Evolutionary conservation across 2,329 filamentous ascomycete genomes (phyloP), one percentile per base, ranked within the genome.

Genomic region (Diaporthe eres): DNA sequence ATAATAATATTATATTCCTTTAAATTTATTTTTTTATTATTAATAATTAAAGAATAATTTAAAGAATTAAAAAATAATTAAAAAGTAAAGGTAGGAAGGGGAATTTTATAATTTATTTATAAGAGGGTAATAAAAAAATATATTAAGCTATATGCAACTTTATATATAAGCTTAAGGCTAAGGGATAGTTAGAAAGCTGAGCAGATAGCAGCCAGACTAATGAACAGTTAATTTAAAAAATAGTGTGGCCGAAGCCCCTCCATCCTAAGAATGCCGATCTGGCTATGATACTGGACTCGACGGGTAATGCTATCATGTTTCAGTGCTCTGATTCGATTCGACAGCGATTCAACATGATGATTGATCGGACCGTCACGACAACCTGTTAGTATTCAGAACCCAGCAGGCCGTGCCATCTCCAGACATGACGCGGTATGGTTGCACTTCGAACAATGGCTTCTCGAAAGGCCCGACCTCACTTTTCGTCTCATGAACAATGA

Each of bases 391-490:
- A 7, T 77, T 55, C 67, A 75, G 65, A 60, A 75, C 49, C 10
- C 34, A 51, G 17, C 72, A 76, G 25, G 57, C 76, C 12, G 47
- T 77, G 10, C 76, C 61, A 1, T n/a, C 72, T 3, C 76, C 72
- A 28, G 74, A 77, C 44, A 73, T 74, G 74, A 67, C 68, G 12
- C 58, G 67, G 1, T 49, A 75, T 31, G 74, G 74, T 60, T 75
- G 17, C 76, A 75, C 68, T 76, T 42, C 3, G 49, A 65, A 39
- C 71, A 77, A 17, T 77, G 72, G 72, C 53, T 77, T 13, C 25
- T 31, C 6, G 42, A 77, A 42, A 53, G 61, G 28, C 74, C 71
- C 1, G 72, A 77, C n/a, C 58, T 75, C 34, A 67, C 72, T 10
- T 75, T 70, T 19, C 44, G 72, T 7, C 13, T 44, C 25, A 65